These are phyloP conservation scores for Cyanidium caldarium DNA, from an alignment of 23 red algal species.

Conservation along the genomic window DNA sequence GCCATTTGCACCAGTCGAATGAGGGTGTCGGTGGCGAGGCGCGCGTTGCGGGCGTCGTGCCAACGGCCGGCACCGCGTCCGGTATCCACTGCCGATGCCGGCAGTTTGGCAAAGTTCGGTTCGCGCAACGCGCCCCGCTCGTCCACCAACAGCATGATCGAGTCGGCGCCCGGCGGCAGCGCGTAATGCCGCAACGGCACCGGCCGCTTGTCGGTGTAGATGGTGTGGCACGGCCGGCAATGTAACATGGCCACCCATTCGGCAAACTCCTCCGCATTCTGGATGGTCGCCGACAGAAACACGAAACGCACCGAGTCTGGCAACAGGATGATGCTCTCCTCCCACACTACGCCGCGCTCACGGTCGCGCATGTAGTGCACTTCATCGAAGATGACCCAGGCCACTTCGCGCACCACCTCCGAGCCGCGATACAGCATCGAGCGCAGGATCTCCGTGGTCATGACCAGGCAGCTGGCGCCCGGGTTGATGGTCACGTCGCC, in stretches of 20 bases:
- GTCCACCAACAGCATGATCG: slow-evolving; percentile 9
- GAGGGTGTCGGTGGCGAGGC: no score
- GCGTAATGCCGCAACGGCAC: slow-evolving; percentile 80
- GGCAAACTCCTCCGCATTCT: slow-evolving; percentile 90
- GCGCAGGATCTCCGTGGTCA: slow-evolving; percentile 97
- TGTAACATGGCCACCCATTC: slow-evolving; percentile 88
- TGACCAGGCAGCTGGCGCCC: slow-evolving; percentile 81
- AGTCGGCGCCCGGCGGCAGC: slow-evolving; percentile 1
- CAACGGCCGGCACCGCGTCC: slow-evolving; percentile 5
- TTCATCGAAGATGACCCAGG: slow-evolving; percentile 99
- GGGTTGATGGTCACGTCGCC: slow-evolving; percentile 90
- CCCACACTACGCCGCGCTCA: slow-evolving; percentile 93
- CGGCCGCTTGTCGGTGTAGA: slow-evolving; percentile 91
- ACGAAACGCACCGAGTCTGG: slow-evolving; percentile 89
- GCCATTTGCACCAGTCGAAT: slow-evolving; percentile 54
- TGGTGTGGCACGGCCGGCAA: slow-evolving; percentile 78
- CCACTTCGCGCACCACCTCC: slow-evolving; percentile 83
- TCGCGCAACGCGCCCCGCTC: slow-evolving; percentile 17
- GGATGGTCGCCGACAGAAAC: slow-evolving; percentile 90
- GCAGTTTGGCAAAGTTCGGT: slow-evolving; percentile 20
- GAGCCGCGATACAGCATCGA: slow-evolving; percentile 89
- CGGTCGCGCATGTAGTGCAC: slow-evolving; percentile 90
- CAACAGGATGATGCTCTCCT: slow-evolving; percentile 91
- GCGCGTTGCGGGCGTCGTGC: slow-evolving; percentile 10
- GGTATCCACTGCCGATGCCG: background rate